A percentile compares a stretch with the other conserved stretches of the same genome.
Evolutionary conservation across 371 early-diverging fungal genomes (phyloP).

Genomic region (Rhizomucor pusillus): DNA sequence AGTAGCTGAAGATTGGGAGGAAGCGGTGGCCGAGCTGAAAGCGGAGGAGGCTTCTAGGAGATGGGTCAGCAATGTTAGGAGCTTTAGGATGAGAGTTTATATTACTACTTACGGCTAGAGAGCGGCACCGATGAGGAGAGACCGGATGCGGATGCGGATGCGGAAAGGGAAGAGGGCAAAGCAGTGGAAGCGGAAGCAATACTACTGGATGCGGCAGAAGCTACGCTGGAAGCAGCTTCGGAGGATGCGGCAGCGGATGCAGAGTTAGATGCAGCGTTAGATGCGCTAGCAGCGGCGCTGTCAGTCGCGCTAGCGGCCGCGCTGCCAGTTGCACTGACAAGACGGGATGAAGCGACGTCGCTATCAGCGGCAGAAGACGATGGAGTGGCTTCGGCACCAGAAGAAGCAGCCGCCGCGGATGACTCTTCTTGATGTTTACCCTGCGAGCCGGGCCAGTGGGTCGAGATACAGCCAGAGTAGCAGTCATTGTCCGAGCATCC

Average conservation of each 20-base stretch:
- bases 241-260: background rate
- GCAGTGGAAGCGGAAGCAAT: conserved; percentile 4
- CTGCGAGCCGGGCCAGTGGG: conserved; percentile 32
- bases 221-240: background rate
- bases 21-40: background rate
- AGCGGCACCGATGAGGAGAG: background rate
- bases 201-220: conserved; percentile 3
- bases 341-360: background rate
- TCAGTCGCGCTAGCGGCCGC: conserved; percentile 1
- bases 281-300: conserved; percentile 1
- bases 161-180: background rate
- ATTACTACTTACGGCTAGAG: background rate
- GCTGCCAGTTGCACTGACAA: too few species aligned
- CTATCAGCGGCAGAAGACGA: conserved; percentile 5
- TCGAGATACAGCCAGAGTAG: conserved; percentile 26
- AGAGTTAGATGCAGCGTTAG: background rate
- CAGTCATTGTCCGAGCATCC: conserved; percentile 22
- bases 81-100: too few species aligned
- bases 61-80: too few species aligned
- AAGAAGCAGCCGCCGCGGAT: conserved; percentile 3
- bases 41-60: background rate
- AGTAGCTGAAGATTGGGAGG: background rate
- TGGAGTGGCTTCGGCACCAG: conserved; percentile 6
- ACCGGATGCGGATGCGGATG: background rate
- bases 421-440: conserved; percentile 4